Conservation (phyloP, 2,329 filamentous ascomycete genomes). For the Thelonectria discophora region DNA sequence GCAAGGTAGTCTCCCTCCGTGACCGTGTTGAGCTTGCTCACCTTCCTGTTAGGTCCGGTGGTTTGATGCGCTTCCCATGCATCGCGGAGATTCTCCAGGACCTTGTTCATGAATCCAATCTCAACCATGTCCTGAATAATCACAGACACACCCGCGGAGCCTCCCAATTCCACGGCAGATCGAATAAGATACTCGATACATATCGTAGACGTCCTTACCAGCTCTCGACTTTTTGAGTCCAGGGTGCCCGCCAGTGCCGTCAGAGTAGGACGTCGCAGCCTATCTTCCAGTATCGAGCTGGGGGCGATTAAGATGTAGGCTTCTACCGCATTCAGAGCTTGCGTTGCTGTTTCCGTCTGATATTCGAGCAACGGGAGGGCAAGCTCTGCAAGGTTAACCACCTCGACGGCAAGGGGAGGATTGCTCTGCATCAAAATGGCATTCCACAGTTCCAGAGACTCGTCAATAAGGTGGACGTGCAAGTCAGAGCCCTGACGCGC, state of each 20-base stretch:
- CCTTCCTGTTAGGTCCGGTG: slow-evolving; percentile 78
- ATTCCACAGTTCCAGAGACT: slow-evolving; percentile 89
- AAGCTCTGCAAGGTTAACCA: slow-evolving; percentile 70
- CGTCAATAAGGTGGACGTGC: slow-evolving; percentile 86
- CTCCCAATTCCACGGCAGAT: slow-evolving; percentile 69
- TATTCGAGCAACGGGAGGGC: slow-evolving; percentile 73
- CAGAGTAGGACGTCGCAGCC: slow-evolving; percentile 59
- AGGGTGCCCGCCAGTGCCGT: slow-evolving; percentile 60
- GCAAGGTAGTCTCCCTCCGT: slow-evolving; percentile 87
- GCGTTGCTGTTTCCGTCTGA: slow-evolving; percentile 69
- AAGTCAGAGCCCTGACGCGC: slow-evolving; percentile 79
- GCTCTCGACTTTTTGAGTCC: slow-evolving; percentile 64
- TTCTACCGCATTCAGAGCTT: slow-evolving; percentile 71
- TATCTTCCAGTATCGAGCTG: slow-evolving; percentile 68
- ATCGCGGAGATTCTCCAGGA: slow-evolving; percentile 73
- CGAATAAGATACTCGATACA: slow-evolving; percentile 73
- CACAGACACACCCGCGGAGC: slow-evolving; percentile 66
- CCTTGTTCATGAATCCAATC: slow-evolving; percentile 67
- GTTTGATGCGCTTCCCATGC: slow-evolving; percentile 80
- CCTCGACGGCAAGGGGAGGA: slow-evolving; percentile 66
- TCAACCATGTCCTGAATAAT: slow-evolving; percentile 72
- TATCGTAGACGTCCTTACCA: slow-evolving; percentile 65
- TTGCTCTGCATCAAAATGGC: slow-evolving; percentile 74
- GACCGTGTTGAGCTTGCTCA: slow-evolving; percentile 74
- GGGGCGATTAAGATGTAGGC: slow-evolving; percentile 77